Percentiles rank a stretch among this genome's conserved stretches.
phyloP scores from a whole-genome alignment of 1,284 basidiomycete genomes.

The Ustilago nuda region DNA sequence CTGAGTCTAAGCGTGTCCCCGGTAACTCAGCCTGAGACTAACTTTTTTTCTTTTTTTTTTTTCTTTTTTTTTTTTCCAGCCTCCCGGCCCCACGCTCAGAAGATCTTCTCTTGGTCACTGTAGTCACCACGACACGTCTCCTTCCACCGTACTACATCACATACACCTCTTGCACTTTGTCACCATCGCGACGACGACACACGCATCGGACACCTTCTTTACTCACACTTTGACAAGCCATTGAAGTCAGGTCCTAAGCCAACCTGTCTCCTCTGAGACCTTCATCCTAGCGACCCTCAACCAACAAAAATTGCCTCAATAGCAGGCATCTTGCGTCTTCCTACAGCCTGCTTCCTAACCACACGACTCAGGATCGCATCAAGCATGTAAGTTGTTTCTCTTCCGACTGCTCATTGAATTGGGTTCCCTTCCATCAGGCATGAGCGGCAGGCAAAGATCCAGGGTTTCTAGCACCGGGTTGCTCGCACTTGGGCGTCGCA shows the following conservation, averaged over 20 bases:
- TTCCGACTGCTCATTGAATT: not conserved
- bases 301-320: constrained; percentile 33
- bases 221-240: constrained; percentile 13
- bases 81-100: constrained; percentile 29
- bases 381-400: constrained; percentile 17
- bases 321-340: constrained; percentile 19
- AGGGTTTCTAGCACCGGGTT: not conserved
- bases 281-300: constrained; percentile 10
- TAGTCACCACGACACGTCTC: not conserved
- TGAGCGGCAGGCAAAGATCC: not conserved
- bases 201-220: constrained; percentile 5
- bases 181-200: constrained; percentile 15
- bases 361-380: constrained; percentile 21
- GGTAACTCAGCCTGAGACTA: not conserved
- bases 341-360: constrained; percentile 5
- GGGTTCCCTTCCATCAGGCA: not conserved
- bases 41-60: not conserved
- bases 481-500: not conserved
- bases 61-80: not conserved
- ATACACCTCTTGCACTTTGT: constrained; percentile 14
- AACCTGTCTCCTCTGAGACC: constrained; percentile 37
- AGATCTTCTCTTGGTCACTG: constrained; percentile 6
- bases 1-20: not conserved
- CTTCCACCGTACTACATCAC: constrained; percentile 16
- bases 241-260: constrained; percentile 44